Conservation (phyloP, 352 stramenopile species). For the Phytophthora cajani region DNA sequence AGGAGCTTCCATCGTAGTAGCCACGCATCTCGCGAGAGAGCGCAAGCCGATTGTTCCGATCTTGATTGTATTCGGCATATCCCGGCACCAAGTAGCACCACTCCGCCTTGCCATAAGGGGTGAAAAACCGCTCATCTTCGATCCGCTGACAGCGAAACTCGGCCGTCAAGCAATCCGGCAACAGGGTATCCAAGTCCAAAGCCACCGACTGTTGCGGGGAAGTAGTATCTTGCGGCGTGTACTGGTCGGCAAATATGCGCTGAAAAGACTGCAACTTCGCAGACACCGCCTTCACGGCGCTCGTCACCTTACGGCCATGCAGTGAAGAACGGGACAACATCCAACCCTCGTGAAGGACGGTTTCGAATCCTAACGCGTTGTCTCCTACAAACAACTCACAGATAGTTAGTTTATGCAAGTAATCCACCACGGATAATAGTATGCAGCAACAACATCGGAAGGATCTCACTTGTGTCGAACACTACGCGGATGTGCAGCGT, state of each 20-base stretch:
- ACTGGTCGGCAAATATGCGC: not conserved
- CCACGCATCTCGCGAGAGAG: slow-evolving; percentile 2
- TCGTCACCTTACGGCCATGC: not conserved
- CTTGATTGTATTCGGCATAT: not conserved
- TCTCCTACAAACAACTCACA: slow-evolving; percentile 2
- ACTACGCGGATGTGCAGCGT: not conserved
- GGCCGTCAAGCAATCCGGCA: not conserved
- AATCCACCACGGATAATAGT: not conserved
- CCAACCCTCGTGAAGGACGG: not conserved
- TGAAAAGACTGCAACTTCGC: not conserved
- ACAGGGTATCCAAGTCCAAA: not conserved
- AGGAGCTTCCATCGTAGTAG: not conserved
- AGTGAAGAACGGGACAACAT: not conserved
- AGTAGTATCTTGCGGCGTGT: not conserved
- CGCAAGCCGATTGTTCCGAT: slow-evolving; percentile 1
- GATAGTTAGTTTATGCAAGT: not conserved
- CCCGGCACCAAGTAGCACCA: not conserved
- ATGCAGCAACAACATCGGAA: not conserved
- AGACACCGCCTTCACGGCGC: not conserved
- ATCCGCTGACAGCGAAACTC: not conserved
- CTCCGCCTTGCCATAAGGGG: not conserved
- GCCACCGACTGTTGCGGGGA: not conserved
- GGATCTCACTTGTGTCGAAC: not conserved
- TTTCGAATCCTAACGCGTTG: not conserved
- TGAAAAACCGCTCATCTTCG: not conserved